phyloP scores from a whole-genome alignment of 495 filamentous ascomycete species.

The Patellaria atrata region DNA sequence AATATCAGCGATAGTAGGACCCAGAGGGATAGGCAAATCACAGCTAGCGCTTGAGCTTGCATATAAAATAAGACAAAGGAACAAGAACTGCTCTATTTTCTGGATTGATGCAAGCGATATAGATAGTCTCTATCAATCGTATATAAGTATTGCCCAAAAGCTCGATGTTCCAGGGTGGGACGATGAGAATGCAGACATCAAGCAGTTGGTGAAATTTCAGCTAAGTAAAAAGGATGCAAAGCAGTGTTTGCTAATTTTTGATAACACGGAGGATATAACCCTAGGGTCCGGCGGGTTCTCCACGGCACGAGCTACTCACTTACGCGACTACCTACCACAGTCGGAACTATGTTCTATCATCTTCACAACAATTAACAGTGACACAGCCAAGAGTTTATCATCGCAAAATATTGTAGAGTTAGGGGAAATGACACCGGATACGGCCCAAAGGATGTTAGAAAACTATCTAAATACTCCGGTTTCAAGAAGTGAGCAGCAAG shows the following conservation, averaged over 20 bases:
- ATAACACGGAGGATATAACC: conserved; percentile 17
- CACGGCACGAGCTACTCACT: background rate
- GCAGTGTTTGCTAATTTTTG: conserved; percentile 11
- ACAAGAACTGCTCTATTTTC: conserved; percentile 9
- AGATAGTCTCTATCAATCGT: conserved; percentile 13
- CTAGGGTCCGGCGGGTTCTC: background rate
- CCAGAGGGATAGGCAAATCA: conserved; percentile 13
- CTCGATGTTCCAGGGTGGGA: conserved; percentile 4
- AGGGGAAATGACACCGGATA: conserved; percentile 7
- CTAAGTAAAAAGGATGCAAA: conserved; percentile 6
- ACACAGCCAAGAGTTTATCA: conserved; percentile 10
- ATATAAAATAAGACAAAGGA: conserved; percentile 5
- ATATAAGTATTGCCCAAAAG: conserved; percentile 5
- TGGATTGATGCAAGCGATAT: conserved; percentile 12
- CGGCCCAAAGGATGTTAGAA: conserved; percentile 8
- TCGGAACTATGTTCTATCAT: conserved; percentile 12
- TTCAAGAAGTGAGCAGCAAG: background rate
- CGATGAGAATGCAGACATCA: conserved; percentile 10
- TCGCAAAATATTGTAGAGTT: conserved; percentile 11
- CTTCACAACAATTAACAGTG: conserved; percentile 17
- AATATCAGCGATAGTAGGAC: background rate
- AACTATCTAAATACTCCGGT: conserved; percentile 2
- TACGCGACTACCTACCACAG: conserved; percentile 14
- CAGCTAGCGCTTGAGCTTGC: conserved; percentile 13
- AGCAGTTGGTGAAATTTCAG: conserved; percentile 6